phyloP scores from a whole-genome alignment of 495 filamentous ascomycete genomes.

The Recurvomyces mirabilis region DNA sequence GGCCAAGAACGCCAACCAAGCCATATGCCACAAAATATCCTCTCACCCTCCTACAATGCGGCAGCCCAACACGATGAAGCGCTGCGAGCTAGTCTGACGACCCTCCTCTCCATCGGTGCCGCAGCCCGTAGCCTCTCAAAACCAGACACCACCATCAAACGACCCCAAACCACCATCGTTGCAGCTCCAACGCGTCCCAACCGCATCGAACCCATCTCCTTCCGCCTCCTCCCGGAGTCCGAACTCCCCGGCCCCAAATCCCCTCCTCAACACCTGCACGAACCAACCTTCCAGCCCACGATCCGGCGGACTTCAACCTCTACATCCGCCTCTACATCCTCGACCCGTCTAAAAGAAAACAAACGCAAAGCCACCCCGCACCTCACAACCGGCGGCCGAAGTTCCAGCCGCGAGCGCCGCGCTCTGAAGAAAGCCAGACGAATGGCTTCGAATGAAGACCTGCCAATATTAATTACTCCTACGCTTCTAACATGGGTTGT shows the following conservation, averaged over 20 bases:
- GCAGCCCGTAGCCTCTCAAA: slow-evolving; percentile 76
- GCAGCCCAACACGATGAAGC: slow-evolving; percentile 87
- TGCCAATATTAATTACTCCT: slow-evolving; percentile 43
- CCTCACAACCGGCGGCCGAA: slow-evolving; percentile 12
- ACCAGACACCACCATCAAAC: slow-evolving; percentile 22
- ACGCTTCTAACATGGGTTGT: slow-evolving; percentile 86
- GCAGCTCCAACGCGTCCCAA: slow-evolving; percentile 24
- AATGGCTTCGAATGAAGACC: slow-evolving; percentile 12
- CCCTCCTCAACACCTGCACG: slow-evolving; percentile 10
- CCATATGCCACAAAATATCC: slow-evolving; percentile 45
- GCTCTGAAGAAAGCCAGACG: slow-evolving; percentile 25
- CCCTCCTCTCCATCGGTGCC: slow-evolving; percentile 84
- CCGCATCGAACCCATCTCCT: slow-evolving; percentile 41
- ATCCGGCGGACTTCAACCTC: slow-evolving; percentile 10
- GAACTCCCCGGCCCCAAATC: slow-evolving; percentile 36
- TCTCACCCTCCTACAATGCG: slow-evolving; percentile 53
- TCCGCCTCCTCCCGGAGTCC: slow-evolving; percentile 65
- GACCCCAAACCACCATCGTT: slow-evolving; percentile 19
- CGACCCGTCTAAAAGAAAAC: slow-evolving; percentile 8
- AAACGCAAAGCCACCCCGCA: slow-evolving; percentile 19
- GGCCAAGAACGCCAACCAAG: background rate
- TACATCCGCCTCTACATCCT: slow-evolving; percentile 15
- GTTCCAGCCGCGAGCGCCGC: slow-evolving; percentile 17
- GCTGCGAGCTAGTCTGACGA: slow-evolving; percentile 81
- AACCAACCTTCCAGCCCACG: slow-evolving; percentile 24